Evolutionary conservation across 495 filamentous ascomycete species (phyloP), one percentile per base, ranked within the genome.

Genomic region (Tuber brumale): DNA sequence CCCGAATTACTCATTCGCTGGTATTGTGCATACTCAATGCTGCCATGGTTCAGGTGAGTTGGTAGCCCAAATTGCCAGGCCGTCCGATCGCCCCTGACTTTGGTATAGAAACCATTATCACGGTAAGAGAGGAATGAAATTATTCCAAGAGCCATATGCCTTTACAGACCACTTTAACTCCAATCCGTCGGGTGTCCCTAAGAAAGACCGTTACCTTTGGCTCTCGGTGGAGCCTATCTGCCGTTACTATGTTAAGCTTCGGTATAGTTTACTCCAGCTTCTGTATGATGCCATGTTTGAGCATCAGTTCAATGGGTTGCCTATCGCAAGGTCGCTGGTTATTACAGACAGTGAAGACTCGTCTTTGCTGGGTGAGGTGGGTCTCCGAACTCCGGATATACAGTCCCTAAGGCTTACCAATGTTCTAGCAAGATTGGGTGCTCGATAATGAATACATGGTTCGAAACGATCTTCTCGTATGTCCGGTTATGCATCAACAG

Each of bases 221-320:
- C 35, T 71, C 39, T 61, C 80, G 5, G 81, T 83, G 6, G 41
- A 75, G 66, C 81, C 78, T 27, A 76, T 80, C 61, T 74, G 69
- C 51, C 69, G 74, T 14, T 83, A 83, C 44, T 82, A 76, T 72
- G 43, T 82, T 14, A 70, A 77, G 69, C 72, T 83, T 27, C 66
- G 81, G 66, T 83, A 83, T 70, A 78, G 70, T 57, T 73, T 82
- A 21, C 27, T 83, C 42, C 81, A 83, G 66, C 48, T 76, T 7
- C 41, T 83, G 1, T 83, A 83, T 51, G 81, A 83, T 45, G 45
- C 74, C n/a, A 82, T 83, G 81, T 83, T 83, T 73, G 81, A 80
- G 72, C 74, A 83, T 69, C 66, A 78, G 46, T 69, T 82, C 42
- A 76, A 70, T n/a, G 81, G 81, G 19, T 74, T 83, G 27, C 81